Base-by-base conservation (phyloP, 1,139 yeast genomes). In the Kodamaea derodonti region DNA sequence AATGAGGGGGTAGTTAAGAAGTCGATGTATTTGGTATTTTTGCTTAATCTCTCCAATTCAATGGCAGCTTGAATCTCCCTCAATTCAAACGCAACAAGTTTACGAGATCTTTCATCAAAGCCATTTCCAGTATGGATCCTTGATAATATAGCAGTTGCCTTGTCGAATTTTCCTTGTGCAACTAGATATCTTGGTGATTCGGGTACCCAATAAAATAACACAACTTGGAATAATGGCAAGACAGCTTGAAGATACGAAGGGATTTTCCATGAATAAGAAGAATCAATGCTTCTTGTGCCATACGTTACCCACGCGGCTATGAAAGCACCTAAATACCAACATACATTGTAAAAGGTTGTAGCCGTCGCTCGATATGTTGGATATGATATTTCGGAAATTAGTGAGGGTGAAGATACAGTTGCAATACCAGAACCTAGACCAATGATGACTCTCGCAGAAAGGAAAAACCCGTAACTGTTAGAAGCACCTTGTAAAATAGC, bases 261-360 rank as follows among this genome's bases (percentile, higher is more conserved):
- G 35, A 71, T 59, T 45, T 65, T 60, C 77, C 77, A 72, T 11
- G 67, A 51, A 37, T 47, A 48, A 41, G 60, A 54, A 27, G 44
- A 46, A 22, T 43, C 33, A 11, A 65, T 43, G n/a, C 51, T 49
- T 38, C 65, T 58, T 13, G 76, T 64, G 32, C 78, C 79, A 41
- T 61, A 72, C 3, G 77, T 65, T 24, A 70, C 62, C 72, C 78
- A 67, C 2, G 83, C 74, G 6, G 81, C 80, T 31, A 77, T 46
- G 24, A 72, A 52, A 10, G 80, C 73, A 28, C 83, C 83, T 32
- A 74, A 46, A 32, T 47, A 47, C 51, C 50, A 47, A 26, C 46
- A 43, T 63, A 72, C 75, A 72, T 71, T 73, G 50, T 67, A 75
- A 31, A 64, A 52, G 17, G 73, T 58, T 18, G 80, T 72, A 22